Conservation (phyloP, 306 rosid genomes). For the Cicer pinnatifidum region DNA sequence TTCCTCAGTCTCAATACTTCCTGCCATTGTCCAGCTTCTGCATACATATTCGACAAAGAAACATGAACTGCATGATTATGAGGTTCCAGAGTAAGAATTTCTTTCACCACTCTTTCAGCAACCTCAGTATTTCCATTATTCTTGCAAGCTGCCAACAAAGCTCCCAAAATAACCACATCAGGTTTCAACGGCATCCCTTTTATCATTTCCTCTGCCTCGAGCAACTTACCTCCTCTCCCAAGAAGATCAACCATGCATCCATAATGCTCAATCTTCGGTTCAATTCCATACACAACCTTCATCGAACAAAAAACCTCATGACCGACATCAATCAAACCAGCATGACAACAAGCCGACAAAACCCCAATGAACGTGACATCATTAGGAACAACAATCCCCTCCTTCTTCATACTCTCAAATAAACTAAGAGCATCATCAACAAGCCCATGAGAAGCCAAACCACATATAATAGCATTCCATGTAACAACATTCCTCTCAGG, state of each 20-base stretch:
- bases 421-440: constrained; percentile 50
- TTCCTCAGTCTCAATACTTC: constrained; percentile 55
- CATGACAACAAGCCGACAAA: constrained; percentile 60
- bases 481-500: constrained; percentile 53
- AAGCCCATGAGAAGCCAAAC: constrained; percentile 52
- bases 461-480: constrained; percentile 61
- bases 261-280: constrained; percentile 57
- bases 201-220: constrained; percentile 52
- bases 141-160: constrained; percentile 57
- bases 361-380: constrained; percentile 54
- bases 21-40: constrained; percentile 60
- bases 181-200: constrained; percentile 55
- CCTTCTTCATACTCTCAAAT: constrained; percentile 47
- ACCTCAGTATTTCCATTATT: constrained; percentile 49
- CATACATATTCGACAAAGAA: constrained; percentile 61
- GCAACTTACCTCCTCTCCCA: constrained; percentile 49
- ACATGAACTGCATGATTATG: constrained; percentile 54
- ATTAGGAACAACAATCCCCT: constrained; percentile 48
- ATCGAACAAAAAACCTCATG: constrained; percentile 45
- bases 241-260: constrained; percentile 64
- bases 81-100: constrained; percentile 56
- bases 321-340: constrained; percentile 54
- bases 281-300: constrained; percentile 49
- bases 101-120: constrained; percentile 53
- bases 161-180: constrained; percentile 57